These are phyloP conservation scores for Saccharomyces hybrid DNA, from an alignment of 1,139 yeast genomes.

Conservation along the genomic window DNA sequence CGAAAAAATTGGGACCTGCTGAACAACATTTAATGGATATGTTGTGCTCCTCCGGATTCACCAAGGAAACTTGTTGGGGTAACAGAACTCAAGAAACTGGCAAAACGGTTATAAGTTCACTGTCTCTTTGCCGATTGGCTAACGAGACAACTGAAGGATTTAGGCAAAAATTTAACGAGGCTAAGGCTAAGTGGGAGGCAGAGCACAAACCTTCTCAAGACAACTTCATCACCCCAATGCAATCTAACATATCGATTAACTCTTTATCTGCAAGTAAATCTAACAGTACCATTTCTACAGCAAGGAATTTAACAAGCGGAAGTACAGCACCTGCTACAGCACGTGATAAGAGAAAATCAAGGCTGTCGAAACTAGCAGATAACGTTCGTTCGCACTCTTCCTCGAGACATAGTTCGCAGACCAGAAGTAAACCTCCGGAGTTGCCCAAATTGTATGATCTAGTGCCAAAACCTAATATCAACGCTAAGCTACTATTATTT, in stretches of 20 bases:
- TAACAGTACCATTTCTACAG: neutral
- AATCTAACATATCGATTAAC: neutral
- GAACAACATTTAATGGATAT: constrained; percentile 92
- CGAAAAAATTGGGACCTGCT: constrained; percentile 70
- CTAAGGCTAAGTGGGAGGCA: constrained; percentile 23
- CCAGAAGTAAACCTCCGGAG: constrained; percentile 35
- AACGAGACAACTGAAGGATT: constrained; percentile 32
- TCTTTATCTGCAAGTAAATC: neutral
- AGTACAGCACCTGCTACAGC: neutral
- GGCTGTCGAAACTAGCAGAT: constrained; percentile 41
- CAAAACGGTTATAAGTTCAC: constrained; percentile 76
- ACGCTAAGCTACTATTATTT: constrained; percentile 70
- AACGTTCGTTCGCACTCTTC: constrained; percentile 38
- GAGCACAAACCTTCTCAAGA: constrained; percentile 10
- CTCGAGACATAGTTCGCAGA: constrained; percentile 42
- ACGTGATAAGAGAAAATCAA: constrained; percentile 37
- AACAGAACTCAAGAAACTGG: constrained; percentile 77
- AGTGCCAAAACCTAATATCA: constrained; percentile 31
- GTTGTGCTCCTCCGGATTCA: constrained; percentile 88
- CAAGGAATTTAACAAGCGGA: neutral
- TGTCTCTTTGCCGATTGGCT: constrained; percentile 68
- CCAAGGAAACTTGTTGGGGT: constrained; percentile 71
- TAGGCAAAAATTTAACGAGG: constrained; percentile 22
- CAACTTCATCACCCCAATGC: neutral
- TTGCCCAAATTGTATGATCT: constrained; percentile 30